A percentile compares a stretch with the other conserved stretches of the same genome.
Conservation (phyloP, 805 yeast genomes). For the Ogataea thermomethanolica region DNA sequence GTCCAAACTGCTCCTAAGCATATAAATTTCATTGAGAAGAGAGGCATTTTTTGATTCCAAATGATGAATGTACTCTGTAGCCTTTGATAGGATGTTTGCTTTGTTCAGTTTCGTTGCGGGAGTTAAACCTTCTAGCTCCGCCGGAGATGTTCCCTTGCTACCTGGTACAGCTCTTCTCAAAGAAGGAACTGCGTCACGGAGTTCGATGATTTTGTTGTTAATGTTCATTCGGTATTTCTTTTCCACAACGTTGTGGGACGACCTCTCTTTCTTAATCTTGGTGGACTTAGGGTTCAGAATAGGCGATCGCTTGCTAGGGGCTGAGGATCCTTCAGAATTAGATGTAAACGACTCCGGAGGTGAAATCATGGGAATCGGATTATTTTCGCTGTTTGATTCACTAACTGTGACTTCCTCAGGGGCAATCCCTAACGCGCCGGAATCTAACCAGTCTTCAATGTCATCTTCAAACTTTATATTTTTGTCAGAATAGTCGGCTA, state of each 20-base stretch:
- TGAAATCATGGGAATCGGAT: constrained; percentile 8
- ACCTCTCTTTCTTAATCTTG: constrained; percentile 51
- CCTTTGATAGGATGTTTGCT: constrained; percentile 73
- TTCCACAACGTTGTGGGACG: constrained; percentile 76
- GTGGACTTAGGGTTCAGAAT: constrained; percentile 19
- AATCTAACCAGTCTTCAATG: constrained; percentile 9
- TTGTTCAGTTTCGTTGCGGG: constrained; percentile 76
- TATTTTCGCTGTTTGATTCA: background rate
- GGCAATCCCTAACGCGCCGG: background rate
- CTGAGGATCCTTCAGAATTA: constrained; percentile 11
- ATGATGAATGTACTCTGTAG: constrained; percentile 76
- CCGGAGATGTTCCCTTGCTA: constrained; percentile 30
- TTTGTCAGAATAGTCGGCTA: background rate
- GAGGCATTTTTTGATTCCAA: constrained; percentile 56
- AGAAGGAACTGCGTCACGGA: constrained; percentile 77
- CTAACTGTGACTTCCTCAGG: no score
- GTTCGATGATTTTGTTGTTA: constrained; percentile 62
- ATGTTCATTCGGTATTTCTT: constrained; percentile 78
- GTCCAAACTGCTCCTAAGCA: constrained; percentile 33
- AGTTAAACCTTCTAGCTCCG: constrained; percentile 66
- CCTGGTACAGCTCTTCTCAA: constrained; percentile 53
- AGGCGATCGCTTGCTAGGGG: background rate
- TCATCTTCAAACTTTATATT: constrained; percentile 6
- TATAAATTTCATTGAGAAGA: constrained; percentile 50
- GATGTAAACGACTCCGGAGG: constrained; percentile 18